Base-by-base conservation (phyloP, 768 basidiomycete genomes). In the Amanita exitialis region DNA sequence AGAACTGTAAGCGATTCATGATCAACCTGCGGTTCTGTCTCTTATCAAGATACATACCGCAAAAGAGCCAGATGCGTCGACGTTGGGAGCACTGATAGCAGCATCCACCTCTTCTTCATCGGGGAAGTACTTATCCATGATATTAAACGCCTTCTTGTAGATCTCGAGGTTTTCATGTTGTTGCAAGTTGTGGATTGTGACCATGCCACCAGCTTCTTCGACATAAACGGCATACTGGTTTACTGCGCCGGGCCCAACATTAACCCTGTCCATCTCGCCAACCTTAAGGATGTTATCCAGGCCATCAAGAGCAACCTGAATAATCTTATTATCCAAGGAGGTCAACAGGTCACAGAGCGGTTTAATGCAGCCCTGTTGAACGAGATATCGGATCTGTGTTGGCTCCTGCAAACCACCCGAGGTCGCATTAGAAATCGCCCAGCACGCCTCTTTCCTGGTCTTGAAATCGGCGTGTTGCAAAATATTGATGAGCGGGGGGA, bases 291-390 rank as follows among this genome's bases (percentile, higher is more conserved):
- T 92, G 69, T 99, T 99, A 69, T 99, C 96, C 44, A 99, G 76
- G 49, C 96, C 96, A 64, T 99, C 96, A 42, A 99, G 80, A 16
- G 95, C 95, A 36, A 98, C 95, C 69, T 92, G 88, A 59, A 99
- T 99, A 59, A 98, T 96, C 75, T 99, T 99, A 80, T 98, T 98
- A 71, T 99, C 96, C 92, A 97, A 94, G 79, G 93, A 95, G 23
- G 82, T 86, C 53, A 99, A 77, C 47, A 99, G 73, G 61, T 99
- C 96, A 64, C 96, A 99, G 25, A 99, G 76, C 13, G 96, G 96
- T 69, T 97, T 97, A 72, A 99, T 97, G 73, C 93, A 96, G 28
- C 96, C 96, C 66, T 98, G 96, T 20, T 83, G 77, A 50, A 99
- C 96, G 53, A 99, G 88, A 71, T 98, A 99, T 48, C 96, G 87